Base-by-base conservation (phyloP, 495 filamentous ascomycete genomes). In the Arthonia radiata region DNA sequence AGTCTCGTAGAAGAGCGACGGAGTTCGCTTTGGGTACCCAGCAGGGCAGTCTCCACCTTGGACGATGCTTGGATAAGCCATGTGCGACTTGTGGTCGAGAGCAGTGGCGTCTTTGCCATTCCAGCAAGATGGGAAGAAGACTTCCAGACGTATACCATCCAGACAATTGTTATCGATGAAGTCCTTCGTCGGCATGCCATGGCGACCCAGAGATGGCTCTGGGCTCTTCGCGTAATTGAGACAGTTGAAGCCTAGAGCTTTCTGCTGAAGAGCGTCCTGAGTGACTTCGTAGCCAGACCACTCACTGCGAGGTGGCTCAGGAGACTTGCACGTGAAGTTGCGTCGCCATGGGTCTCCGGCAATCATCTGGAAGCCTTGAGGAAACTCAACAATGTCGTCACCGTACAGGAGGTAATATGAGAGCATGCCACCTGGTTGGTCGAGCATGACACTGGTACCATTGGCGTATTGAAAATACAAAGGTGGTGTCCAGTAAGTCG, bases 111-210 rank as follows among this genome's bases (percentile, higher is more conserved):
- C 60, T 28, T 66, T 57, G 17, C 78, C 75, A 41, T 90, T 73
- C 75, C 78, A 90, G 61, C 81, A 92, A 0, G 73, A 78, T 6
- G 81, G 81, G 52, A 92, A 92, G 62, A 78, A 70, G 28, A 92
- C 44, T 42, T 92, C 79, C 21, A 81, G 49, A 17, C 81, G 67
- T 24, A 92, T 37, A 26, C 81, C 81, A 35, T 86, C 61, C 0
- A 41, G 39, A 41, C 81, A 91, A 38, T 82, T 61, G 21, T 50
- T 56, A 38, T 90, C 78, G 16, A 89, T 54, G 36, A 56, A 86
- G 1, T 46, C 46, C 57, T 91, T 86, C 30, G 72, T 61, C 0
- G 83, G 82, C 37, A 94, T 24, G 38, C 60, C 67, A 42, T 86
- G 78, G 24, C 82, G 74, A 27, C 58, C 67, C n/a, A 91, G 52